Evolutionary conservation across 768 basidiomycete species (phyloP).

Genomic region (Mrakia gelida): DNA sequence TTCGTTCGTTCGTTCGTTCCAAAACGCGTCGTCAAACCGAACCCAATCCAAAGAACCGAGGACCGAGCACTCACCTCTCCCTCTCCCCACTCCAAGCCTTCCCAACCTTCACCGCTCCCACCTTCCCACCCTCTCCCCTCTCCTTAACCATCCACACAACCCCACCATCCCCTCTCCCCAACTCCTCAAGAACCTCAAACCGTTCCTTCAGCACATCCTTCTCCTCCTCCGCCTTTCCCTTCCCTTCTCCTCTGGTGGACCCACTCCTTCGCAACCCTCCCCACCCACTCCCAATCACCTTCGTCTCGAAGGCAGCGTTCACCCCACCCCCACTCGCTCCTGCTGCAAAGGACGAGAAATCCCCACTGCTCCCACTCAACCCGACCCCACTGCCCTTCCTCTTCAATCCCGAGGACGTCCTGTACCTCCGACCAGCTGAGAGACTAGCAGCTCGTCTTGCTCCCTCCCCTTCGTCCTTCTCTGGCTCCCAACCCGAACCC

Average conservation of each 20-base stretch:
- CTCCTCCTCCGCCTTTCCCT: no score
- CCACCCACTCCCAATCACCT: no score
- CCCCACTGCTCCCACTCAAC: neutral
- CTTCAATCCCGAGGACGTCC: constrained; percentile 20
- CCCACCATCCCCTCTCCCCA: constrained; percentile 23
- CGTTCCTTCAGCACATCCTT: constrained; percentile 11
- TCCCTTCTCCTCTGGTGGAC: no score
- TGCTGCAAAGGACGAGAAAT: no score
- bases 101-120: constrained; percentile 24
- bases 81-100: constrained; percentile 2
- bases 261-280: no score
- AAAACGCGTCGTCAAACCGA: no score
- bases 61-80: constrained; percentile 25
- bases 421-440: neutral
- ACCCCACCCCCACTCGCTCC: no score
- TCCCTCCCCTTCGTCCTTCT: neutral
- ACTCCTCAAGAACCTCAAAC: constrained; percentile 8
- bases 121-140: neutral
- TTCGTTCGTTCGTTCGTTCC: no score
- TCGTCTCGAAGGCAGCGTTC: constrained; percentile 2
- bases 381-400: constrained; percentile 13
- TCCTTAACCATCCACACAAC: constrained; percentile 22
- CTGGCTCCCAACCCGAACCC: neutral
- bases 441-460: neutral
- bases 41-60: no score